Conservation (phyloP, 139 green algal species). For the Coelastrella sp. region DNA sequence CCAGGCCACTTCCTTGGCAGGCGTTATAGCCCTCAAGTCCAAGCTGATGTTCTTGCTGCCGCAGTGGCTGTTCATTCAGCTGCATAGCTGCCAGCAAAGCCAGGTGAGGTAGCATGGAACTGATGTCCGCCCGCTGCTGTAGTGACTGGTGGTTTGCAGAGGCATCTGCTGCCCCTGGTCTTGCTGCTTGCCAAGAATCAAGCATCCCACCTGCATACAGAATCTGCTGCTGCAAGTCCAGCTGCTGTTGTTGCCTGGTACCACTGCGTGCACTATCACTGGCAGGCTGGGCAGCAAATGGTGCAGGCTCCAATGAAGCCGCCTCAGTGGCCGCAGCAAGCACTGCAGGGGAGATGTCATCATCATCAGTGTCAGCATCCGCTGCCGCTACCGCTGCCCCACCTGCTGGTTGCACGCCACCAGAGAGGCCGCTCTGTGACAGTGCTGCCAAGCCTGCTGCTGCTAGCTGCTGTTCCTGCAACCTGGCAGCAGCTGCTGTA, state of each 20-base stretch:
- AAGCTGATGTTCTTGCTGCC: not conserved
- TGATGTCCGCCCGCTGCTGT: not conserved
- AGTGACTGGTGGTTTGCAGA: not conserved
- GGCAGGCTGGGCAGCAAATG: not conserved
- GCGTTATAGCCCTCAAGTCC: not conserved
- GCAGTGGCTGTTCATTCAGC: conserved; percentile 14
- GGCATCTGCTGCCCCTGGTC: not conserved
- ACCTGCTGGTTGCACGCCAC: not conserved
- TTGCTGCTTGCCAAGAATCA: not conserved
- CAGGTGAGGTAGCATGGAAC: conserved; percentile 7
- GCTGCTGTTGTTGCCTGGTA: not conserved
- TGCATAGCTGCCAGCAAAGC: conserved; percentile 40
- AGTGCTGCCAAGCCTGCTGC: not conserved
- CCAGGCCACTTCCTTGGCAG: not conserved
- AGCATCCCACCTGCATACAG: not conserved
- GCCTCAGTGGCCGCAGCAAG: conserved; percentile 37
- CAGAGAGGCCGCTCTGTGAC: not conserved
- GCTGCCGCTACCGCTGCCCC: not conserved
- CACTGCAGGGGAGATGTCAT: conserved; percentile 37
- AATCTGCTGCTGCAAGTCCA: not conserved
- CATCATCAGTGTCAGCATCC: conserved; percentile 35
- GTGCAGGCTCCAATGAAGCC: conserved; percentile 40
- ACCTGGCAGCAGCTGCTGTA: conserved; percentile 2
- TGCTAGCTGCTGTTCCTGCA: conserved; percentile 1
- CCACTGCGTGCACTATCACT: not conserved